Conservation (phyloP, 805 yeast species). For the Ascoidea asiatica region DNA sequence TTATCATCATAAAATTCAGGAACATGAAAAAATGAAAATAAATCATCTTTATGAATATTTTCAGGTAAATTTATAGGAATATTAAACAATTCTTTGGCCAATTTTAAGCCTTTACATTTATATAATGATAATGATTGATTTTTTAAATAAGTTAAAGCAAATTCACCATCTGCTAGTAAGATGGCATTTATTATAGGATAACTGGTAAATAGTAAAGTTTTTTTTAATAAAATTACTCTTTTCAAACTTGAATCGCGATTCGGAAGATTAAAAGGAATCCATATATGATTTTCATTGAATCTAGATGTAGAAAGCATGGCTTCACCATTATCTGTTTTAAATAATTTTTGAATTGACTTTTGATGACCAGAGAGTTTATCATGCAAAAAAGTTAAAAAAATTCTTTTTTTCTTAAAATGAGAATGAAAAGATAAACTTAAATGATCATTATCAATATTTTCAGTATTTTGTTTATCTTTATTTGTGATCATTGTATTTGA, state of each 20-base stretch:
- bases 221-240: constrained; percentile 20
- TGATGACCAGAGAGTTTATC: constrained; percentile 75
- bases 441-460: constrained; percentile 1
- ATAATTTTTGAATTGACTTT: constrained; percentile 57
- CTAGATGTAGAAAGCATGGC: constrained; percentile 46
- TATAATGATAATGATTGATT: constrained; percentile 36
- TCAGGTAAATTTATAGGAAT: neutral
- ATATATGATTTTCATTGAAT: constrained; percentile 47
- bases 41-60: neutral
- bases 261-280: constrained; percentile 31
- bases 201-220: constrained; percentile 26
- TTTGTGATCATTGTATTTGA: constrained; percentile 3
- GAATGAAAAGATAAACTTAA: constrained; percentile 9
- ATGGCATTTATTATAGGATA: constrained; percentile 32
- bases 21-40: constrained; percentile 7
- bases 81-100: constrained; percentile 10
- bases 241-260: constrained; percentile 12
- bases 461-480: constrained; percentile 23
- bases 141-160: constrained; percentile 31
- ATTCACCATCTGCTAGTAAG: constrained; percentile 32
- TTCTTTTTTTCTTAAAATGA: constrained; percentile 3
- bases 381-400: constrained; percentile 16
- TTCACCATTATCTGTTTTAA: constrained; percentile 55
- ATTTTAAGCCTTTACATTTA: constrained; percentile 31
- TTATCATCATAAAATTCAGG: constrained; percentile 6